Evolutionary conservation across 371 early-diverging fungal genomes (phyloP).

Genomic region (Mucor mucedo): DNA sequence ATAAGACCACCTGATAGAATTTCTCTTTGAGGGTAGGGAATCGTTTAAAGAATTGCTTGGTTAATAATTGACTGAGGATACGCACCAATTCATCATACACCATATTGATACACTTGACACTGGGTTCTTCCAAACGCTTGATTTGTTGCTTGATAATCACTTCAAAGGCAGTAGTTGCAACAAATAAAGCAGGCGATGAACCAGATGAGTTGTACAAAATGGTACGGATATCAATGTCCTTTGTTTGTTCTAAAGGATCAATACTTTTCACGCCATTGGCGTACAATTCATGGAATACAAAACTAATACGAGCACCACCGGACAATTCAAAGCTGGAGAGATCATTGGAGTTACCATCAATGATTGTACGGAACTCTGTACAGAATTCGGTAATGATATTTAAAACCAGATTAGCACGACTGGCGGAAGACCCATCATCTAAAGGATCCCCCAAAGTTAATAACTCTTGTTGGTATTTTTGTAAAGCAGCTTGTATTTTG

Average conservation of each 20-base stretch:
- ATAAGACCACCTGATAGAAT: conserved; percentile 88
- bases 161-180: conserved; percentile 97
- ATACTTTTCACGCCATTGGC: conserved; percentile 87
- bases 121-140: conserved; percentile 94
- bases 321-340: conserved; percentile 91
- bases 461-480: conserved; percentile 89
- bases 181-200: conserved; percentile 96
- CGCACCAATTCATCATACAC: conserved; percentile 96
- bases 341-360: conserved; percentile 94
- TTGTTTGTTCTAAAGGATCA: conserved; percentile 96
- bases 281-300: conserved; percentile 98
- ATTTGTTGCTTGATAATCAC: conserved; percentile 97
- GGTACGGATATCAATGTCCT: conserved; percentile 97
- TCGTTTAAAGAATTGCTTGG: conserved; percentile 88
- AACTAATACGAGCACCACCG: conserved; percentile 98
- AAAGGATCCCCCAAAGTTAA: conserved; percentile 88
- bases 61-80: conserved; percentile 87
- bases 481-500: conserved; percentile 84
- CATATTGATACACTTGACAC: conserved; percentile 90
- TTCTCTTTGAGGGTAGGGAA: conserved; percentile 93
- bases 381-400: conserved; percentile 97
- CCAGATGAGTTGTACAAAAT: conserved; percentile 98
- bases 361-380: conserved; percentile 90
- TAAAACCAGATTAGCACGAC: conserved; percentile 81
- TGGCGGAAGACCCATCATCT: conserved; percentile 70